These are phyloP conservation scores for Cercospora brassicicola DNA, from an alignment of 2,329 filamentous ascomycete genomes.

Conservation along the genomic window DNA sequence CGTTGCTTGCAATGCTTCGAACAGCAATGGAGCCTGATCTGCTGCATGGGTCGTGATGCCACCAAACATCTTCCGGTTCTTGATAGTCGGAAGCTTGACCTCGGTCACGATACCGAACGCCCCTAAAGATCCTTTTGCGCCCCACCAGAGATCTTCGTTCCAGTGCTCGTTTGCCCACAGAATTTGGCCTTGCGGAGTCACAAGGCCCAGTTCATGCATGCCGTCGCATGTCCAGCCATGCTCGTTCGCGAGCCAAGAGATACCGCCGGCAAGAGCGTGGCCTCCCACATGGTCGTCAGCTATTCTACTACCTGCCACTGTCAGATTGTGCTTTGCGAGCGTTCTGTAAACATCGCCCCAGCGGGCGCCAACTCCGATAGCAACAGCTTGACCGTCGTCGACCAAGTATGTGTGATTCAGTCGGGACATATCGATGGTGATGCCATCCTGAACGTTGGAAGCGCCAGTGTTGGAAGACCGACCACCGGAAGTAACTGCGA, in stretches of 20 bases:
- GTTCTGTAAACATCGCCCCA: constrained; percentile 41
- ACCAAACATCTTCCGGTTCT: constrained; percentile 33
- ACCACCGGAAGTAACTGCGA: constrained; percentile 34
- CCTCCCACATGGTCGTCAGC: constrained; percentile 49
- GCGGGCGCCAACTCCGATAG: constrained; percentile 22
- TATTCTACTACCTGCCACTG: constrained; percentile 49
- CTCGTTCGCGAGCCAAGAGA: constrained; percentile 50
- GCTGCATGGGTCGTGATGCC: constrained; percentile 23
- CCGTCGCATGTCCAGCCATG: constrained; percentile 52
- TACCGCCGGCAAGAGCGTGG: constrained; percentile 49
- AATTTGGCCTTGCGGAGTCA: constrained; percentile 29
- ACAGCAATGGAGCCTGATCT: constrained; percentile 16
- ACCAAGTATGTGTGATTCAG: constrained; percentile 15
- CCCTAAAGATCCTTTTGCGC: constrained; percentile 29
- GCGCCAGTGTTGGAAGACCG: constrained; percentile 30
- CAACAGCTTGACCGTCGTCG: constrained; percentile 7
- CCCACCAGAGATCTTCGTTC: constrained; percentile 34
- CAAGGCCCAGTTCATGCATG: constrained; percentile 29
- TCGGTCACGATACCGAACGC: constrained; percentile 34
- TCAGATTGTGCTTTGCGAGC: constrained; percentile 45
- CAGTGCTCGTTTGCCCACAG: constrained; percentile 23
- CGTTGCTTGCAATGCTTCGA: constrained; percentile 19
- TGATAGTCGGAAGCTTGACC: constrained; percentile 27
- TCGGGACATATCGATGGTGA: constrained; percentile 33
- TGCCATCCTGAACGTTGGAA: constrained; percentile 31